Evolutionary conservation across 2,329 filamentous ascomycete species (phyloP).

Genomic region (Grosmannia huntii): DNA sequence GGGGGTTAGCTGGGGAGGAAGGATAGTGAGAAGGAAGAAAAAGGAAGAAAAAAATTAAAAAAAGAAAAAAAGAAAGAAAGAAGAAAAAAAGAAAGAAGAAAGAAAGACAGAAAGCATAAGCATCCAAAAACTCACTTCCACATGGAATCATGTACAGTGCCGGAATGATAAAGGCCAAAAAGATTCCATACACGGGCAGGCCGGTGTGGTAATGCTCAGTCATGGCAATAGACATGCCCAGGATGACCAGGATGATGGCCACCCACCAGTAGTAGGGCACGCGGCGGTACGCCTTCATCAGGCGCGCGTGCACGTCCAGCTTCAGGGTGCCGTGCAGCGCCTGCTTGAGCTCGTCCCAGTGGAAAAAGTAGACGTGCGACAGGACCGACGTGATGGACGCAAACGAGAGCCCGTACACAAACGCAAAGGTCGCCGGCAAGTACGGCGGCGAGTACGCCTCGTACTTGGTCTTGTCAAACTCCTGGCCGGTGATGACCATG

Average conservation of each 20-base stretch:
- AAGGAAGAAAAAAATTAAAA: not conserved
- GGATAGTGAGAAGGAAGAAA: not conserved
- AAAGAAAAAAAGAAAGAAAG: not conserved
- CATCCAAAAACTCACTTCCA: constrained; percentile 19
- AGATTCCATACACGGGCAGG: constrained; percentile 30
- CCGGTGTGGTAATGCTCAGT: constrained; percentile 32
- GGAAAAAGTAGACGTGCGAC: constrained; percentile 46
- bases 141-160: constrained; percentile 32
- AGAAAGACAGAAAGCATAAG: not conserved
- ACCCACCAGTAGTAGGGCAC: constrained; percentile 34
- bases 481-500: constrained; percentile 30
- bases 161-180: constrained; percentile 30
- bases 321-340: constrained; percentile 17
- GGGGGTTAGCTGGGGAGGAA: not conserved
- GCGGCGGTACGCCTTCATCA: constrained; percentile 15
- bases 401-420: constrained; percentile 39
- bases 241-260: constrained; percentile 18
- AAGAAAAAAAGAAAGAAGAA: not conserved
- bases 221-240: constrained; percentile 24
- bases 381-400: constrained; percentile 31
- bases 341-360: constrained; percentile 36
- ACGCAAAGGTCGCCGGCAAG: constrained; percentile 28
- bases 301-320: constrained; percentile 12
- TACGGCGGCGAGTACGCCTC: constrained; percentile 38
- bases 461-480: constrained; percentile 35